Conservation (phyloP, 148 eudicot genomes). For the Vaccinium vitisidaea region DNA sequence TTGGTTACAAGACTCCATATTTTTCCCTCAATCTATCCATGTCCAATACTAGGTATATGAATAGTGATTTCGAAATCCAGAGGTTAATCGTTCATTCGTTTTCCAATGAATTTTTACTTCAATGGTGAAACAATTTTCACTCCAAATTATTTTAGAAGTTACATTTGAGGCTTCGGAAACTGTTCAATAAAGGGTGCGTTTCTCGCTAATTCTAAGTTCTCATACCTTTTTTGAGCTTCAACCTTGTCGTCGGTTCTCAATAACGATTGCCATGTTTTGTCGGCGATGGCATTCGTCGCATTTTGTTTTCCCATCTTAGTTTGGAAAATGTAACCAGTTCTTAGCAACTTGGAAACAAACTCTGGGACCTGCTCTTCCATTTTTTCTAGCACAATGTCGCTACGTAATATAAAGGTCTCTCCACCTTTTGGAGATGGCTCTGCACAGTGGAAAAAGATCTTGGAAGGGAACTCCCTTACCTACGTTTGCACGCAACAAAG, state of each 20-base stretch:
- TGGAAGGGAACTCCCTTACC: not conserved
- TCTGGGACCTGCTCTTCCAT: conserved; percentile 7
- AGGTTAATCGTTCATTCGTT: no score
- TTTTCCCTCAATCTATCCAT: no score
- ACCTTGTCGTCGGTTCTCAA: not conserved
- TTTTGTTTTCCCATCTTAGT: not conserved
- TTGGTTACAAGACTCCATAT: not conserved
- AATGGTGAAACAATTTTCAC: no score
- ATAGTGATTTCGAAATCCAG: no score
- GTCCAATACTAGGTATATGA: not conserved
- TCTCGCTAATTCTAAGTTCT: not conserved
- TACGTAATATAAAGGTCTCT: not conserved
- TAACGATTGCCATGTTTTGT: not conserved
- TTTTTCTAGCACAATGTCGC: not conserved
- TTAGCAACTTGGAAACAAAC: not conserved
- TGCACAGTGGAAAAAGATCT: not conserved
- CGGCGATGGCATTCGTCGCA: no score
- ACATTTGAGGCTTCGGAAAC: not conserved
- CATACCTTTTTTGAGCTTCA: not conserved
- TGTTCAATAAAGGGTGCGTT: not conserved
- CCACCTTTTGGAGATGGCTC: conserved; percentile 3
- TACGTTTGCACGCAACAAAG: not conserved
- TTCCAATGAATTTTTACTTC: not conserved
- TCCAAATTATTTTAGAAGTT: no score
- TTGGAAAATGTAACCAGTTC: conserved; percentile 1